Evolutionary conservation across 2,329 filamentous ascomycete species (phyloP), one percentile per base, ranked within the genome.

Genomic region (Alternaria gaisen): DNA sequence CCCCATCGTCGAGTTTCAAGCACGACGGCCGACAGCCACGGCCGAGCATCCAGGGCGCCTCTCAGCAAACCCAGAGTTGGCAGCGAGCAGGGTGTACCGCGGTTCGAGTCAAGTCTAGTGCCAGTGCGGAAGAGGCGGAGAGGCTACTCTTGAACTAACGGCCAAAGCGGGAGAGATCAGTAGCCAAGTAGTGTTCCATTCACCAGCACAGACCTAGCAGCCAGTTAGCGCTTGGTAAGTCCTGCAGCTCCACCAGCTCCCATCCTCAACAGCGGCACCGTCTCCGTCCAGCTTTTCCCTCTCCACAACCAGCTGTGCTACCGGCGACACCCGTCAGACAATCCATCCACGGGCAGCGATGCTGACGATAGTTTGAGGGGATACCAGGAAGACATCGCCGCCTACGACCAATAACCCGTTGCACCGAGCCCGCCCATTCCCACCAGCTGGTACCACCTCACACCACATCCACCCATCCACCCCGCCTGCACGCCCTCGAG

Each of bases 321-420:
- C 24, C 54, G 55, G 62, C 60, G 48, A 64, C 58, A 53, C 56
- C 46, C 53, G 64, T 57, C 52, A 26, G 64, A 61, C 67, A 48
- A 56, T 36, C 48, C 30, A 51, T 44, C 52, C 59, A 41, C 55
- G 47, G 51, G 58, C 58, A 58, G 66, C 61, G 52, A 72, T 72
- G 70, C 70, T 71, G 61, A 70, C 67, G n/a, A 43, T 18, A 52
- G 32, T 43, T 48, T 70, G 67, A 72, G 58, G 40, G 43, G 58
- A 62, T 59, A 44, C 41, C 51, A 44, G 30, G 36, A 53, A 55
- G 28, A 42, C 18, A 40, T 42, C 47, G 53, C 48, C 44, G 36
- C 53, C 41, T 11, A 36, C 44, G 18, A 38, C 38, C 42, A 48
- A 22, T 48, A 48, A 34, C n/a, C 53, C 3, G 11, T 30, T 26